Evolutionary conservation across 257 asterid genomes (phyloP).

Genomic region (Primulina huaijiensis): DNA sequence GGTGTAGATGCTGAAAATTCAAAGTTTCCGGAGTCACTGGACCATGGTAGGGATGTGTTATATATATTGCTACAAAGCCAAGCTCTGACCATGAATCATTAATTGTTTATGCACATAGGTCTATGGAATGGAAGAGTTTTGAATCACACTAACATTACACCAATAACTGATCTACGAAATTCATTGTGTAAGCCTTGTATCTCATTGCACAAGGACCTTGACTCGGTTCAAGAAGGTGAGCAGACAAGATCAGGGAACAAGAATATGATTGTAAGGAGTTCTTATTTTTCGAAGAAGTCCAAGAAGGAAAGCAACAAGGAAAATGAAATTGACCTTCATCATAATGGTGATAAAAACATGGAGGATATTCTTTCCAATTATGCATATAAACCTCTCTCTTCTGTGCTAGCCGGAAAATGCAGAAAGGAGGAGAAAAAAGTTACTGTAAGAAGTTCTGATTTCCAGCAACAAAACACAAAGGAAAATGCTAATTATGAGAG

Average conservation of each 20-base stretch:
- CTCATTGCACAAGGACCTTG: slow-evolving; percentile 45
- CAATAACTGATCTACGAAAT: slow-evolving; percentile 30
- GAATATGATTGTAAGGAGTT: slow-evolving; percentile 47
- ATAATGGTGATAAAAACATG: slow-evolving; percentile 20
- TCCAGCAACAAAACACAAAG: slow-evolving; percentile 17
- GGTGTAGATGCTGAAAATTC: slow-evolving; percentile 27
- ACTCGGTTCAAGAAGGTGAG: slow-evolving; percentile 33
- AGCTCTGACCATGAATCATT: neutral
- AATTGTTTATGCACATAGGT: slow-evolving; percentile 32
- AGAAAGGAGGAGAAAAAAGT: slow-evolving; percentile 27
- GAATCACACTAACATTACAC: slow-evolving; percentile 25
- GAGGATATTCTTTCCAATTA: slow-evolving; percentile 19
- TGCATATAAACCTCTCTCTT: slow-evolving; percentile 23
- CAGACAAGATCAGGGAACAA: slow-evolving; percentile 29
- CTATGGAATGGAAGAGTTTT: slow-evolving; percentile 24
- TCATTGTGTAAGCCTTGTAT: slow-evolving; percentile 61
- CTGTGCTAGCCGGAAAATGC: slow-evolving; percentile 26
- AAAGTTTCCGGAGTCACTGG: slow-evolving; percentile 30
- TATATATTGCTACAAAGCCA: slow-evolving; percentile 3
- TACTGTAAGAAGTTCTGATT: slow-evolving; percentile 25
- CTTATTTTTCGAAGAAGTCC: slow-evolving; percentile 52
- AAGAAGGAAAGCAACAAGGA: slow-evolving; percentile 30
- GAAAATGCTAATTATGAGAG: slow-evolving; percentile 22
- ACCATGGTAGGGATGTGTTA: slow-evolving; percentile 39
- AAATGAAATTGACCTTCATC: slow-evolving; percentile 23